These are phyloP conservation scores for Pyrenophora graminea DNA, from an alignment of 2,329 filamentous ascomycete genomes.

Conservation along the genomic window DNA sequence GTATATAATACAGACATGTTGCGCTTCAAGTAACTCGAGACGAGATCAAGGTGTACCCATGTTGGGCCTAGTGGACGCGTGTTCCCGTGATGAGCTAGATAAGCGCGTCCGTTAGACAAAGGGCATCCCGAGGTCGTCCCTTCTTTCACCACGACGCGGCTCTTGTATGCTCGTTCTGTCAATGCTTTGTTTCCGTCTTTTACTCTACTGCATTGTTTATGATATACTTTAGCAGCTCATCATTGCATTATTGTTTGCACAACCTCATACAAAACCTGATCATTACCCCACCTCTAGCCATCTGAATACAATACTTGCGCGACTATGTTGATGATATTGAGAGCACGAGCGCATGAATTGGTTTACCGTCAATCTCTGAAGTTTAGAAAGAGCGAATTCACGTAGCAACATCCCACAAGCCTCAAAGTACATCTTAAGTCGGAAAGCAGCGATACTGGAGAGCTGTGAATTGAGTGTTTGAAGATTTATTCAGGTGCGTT, in stretches of 20 bases:
- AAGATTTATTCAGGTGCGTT: background rate
- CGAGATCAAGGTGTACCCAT: too few relatives aligned
- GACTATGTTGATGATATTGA: constrained; percentile 11
- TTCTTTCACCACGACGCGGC: background rate
- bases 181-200: background rate
- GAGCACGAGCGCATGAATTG: background rate
- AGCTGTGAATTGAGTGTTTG: background rate
- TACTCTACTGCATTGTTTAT: too few relatives aligned
- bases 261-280: too few relatives aligned
- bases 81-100: constrained; percentile 33
- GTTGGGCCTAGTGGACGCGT: background rate
- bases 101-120: constrained; percentile 27
- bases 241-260: background rate
- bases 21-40: too few relatives aligned
- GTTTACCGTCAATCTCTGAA: too few relatives aligned
- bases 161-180: background rate
- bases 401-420: too few relatives aligned
- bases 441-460: background rate
- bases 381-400: too few relatives aligned
- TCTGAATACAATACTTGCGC: background rate
- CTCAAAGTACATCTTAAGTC: too few relatives aligned
- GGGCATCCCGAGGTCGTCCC: constrained; percentile 9
- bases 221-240: background rate
- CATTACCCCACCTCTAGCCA: background rate
- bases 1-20: too few relatives aligned